These are phyloP conservation scores for Mortierella claussenii DNA, from an alignment of 192 early-diverging fungal genomes.

Conservation along the genomic window DNA sequence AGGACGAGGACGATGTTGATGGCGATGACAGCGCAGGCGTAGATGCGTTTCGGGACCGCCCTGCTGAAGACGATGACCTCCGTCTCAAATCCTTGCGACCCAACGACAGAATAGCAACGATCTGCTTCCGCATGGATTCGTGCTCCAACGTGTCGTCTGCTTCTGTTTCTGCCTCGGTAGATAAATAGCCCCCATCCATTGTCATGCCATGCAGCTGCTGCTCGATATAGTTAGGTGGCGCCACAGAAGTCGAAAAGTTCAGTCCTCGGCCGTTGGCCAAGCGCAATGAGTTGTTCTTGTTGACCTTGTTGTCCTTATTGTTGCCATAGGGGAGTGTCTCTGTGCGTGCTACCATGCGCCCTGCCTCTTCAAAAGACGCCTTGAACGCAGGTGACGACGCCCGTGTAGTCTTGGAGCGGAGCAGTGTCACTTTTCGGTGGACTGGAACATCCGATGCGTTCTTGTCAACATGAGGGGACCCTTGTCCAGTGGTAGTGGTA, in stretches of 20 bases:
- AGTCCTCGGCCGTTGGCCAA: slow-evolving; percentile 17
- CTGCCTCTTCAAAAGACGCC: background rate
- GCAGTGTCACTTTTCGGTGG: slow-evolving; percentile 12
- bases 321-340: background rate
- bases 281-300: slow-evolving; percentile 16
- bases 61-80: too few relatives aligned
- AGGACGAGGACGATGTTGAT: background rate
- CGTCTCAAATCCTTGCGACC: slow-evolving; percentile 14
- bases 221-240: background rate
- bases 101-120: slow-evolving; percentile 20
- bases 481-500: background rate
- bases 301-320: too few relatives aligned
- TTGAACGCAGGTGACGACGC: slow-evolving; percentile 3
- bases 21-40: too few relatives aligned
- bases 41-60: too few relatives aligned
- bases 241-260: background rate
- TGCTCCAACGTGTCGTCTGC: background rate
- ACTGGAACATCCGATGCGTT: slow-evolving; percentile 2
- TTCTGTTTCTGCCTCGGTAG: background rate
- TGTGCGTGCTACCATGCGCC: background rate
- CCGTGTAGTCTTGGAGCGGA: slow-evolving; percentile 18
- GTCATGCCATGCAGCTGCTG: background rate
- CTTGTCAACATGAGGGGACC: too few relatives aligned
- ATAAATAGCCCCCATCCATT: background rate
- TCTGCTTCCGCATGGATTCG: slow-evolving; percentile 20